These are phyloP conservation scores for Vitis labrusca DNA, from an alignment of 164 flowering plant species.

Conservation along the genomic window DNA sequence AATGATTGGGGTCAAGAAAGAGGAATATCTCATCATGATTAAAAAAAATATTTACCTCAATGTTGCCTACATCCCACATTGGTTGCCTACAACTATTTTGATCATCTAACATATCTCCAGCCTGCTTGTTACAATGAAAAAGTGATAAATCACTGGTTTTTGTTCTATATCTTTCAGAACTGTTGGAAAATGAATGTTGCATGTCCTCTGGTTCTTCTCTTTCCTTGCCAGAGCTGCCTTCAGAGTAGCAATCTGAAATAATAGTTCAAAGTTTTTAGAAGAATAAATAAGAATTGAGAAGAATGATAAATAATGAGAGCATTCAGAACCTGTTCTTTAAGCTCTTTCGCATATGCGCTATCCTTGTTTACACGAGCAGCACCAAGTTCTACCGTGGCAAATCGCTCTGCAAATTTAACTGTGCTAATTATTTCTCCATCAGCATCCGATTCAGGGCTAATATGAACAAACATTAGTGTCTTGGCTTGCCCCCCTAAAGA, in stretches of 20 bases:
- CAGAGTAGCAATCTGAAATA: conserved; percentile 53
- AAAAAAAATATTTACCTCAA: conserved; percentile 34
- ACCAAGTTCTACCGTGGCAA: conserved; percentile 67
- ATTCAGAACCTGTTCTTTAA: conserved; percentile 53
- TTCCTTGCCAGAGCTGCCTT: conserved; percentile 62
- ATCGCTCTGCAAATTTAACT: conserved; percentile 80
- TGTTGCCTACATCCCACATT: conserved; percentile 57
- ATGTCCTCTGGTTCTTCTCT: conserved; percentile 41
- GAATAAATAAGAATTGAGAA: background rate
- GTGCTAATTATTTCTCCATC: conserved; percentile 76
- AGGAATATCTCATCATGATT: background rate
- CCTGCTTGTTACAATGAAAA: conserved; percentile 26
- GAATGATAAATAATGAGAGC: background rate
- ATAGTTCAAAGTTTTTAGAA: background rate
- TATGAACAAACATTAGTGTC: conserved; percentile 96
- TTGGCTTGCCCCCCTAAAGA: conserved; percentile 89
- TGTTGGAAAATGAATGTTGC: no score
- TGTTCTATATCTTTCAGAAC: conserved; percentile 28
- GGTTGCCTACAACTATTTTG: conserved; percentile 39
- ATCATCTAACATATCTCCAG: conserved; percentile 18
- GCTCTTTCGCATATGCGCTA: conserved; percentile 49
- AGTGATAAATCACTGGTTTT: conserved; percentile 34
- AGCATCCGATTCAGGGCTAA: conserved; percentile 79
- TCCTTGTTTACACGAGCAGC: conserved; percentile 65
- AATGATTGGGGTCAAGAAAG: background rate